Evolutionary conservation across 2,329 filamentous ascomycete species (phyloP), one percentile per base, ranked within the genome.

Genomic region (Arthroderma uncinatum): DNA sequence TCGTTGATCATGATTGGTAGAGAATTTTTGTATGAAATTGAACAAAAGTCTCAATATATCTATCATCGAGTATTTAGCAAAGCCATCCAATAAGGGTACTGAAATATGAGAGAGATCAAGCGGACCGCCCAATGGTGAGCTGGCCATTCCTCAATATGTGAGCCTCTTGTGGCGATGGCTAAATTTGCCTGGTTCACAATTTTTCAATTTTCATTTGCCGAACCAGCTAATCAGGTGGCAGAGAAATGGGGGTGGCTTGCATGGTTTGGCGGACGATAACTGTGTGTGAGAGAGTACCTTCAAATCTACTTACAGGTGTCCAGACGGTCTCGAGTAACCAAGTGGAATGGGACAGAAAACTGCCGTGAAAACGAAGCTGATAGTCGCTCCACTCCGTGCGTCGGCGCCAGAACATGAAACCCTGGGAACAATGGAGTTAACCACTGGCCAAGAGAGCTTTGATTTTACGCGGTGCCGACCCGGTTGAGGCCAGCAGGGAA

Each of bases 231-330:
- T 50, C 47, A 50, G 47, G 12, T 16, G 14, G 47, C 9, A 34
- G n/a, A 50, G 25, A 50, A 50, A 34, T 33, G 28, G n/a, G 47
- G n/a, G 47, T 50, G 47, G 47, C 47, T 50, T 50, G 47, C 47
- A 50, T 30, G 47, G 28, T 33, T 50, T 25, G 16, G 25, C 47
- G 47, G 25, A 16, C 10, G 28, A 30, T 33, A 19, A 50, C 33
- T 14, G 4, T 1, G 21, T 23, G 23, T 12, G 12, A 16, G 25
- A 30, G 21, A 16, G 14, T 33, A 30, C 21, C 44, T 30, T 42
- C 39, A 19, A 4, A n/a, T 30, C 33, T 30, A 33, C 40, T 23
- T 33, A 33, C 12, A 33, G 42, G 23, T 48, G 39, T 14, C 10
- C 19, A 25, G 40, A 25, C 40, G 19, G 40, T 14, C 40, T 47